These are phyloP conservation scores for Oryza glaberrima DNA, from an alignment of 176 grass and related monocot species.

Conservation along the genomic window DNA sequence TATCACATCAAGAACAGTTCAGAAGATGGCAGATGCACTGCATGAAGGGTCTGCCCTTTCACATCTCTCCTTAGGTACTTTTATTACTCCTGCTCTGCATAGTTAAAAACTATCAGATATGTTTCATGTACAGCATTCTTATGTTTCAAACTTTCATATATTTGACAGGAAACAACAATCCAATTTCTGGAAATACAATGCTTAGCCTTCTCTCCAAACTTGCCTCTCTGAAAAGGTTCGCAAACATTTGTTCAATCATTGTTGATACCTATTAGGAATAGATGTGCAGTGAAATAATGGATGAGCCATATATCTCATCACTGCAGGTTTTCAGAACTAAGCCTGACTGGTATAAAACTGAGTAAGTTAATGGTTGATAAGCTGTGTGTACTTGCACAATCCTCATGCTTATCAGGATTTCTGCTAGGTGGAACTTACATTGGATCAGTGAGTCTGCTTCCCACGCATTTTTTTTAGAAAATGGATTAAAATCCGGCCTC, in stretches of 20 bases:
- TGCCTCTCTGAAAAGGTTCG: conserved; percentile 81
- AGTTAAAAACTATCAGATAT: conserved; percentile 8
- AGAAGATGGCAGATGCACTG: conserved; percentile 87
- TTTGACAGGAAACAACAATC: conserved; percentile 83
- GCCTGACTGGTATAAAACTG: conserved; percentile 83
- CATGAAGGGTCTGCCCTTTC: conserved; percentile 80
- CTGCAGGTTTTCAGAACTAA: conserved; percentile 92
- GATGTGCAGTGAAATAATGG: conserved; percentile 30
- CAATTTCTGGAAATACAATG: conserved; percentile 89
- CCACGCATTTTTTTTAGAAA: background rate
- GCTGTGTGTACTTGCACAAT: conserved; percentile 70
- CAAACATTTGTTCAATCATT: conserved; percentile 38
- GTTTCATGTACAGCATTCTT: conserved; percentile 30
- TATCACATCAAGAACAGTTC: conserved; percentile 91
- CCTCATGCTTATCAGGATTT: conserved; percentile 67
- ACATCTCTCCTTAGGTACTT: conserved; percentile 92
- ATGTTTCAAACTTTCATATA: conserved; percentile 24
- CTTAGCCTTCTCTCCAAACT: conserved; percentile 84
- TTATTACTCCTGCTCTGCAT: conserved; percentile 31
- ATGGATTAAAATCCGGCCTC: too few relatives aligned
- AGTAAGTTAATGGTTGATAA: conserved; percentile 73
- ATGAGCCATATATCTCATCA: conserved; percentile 8
- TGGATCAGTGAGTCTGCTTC: conserved; percentile 61
- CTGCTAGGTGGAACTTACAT: conserved; percentile 80
- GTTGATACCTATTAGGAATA: conserved; percentile 7